Evolutionary conservation across 202 grass and related monocot species (phyloP), one percentile per base, ranked within the genome.

Genomic region (Eragrostis tef): DNA sequence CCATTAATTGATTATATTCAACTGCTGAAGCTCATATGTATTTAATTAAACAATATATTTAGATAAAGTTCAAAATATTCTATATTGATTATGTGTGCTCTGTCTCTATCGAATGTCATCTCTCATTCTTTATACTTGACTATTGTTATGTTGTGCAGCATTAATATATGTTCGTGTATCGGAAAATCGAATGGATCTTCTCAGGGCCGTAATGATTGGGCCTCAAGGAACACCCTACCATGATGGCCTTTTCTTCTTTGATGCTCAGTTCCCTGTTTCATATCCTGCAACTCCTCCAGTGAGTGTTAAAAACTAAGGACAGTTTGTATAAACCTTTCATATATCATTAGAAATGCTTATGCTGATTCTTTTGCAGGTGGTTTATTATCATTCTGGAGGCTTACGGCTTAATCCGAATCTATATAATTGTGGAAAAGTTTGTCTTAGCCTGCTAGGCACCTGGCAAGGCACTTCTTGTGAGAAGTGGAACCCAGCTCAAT

Each of bases 201-300:
- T 93, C 21, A 92, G 92, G 73, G 92, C 94, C 80, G 90, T 79
- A 43, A 93, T 98, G 68, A 76, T 98, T 70, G 94, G 94, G 53
- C 83, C 92, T 54, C 64, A 74, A 67, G 94, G 94, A 75, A 98
- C 94, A 84, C 94, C 94, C 15, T 98, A 94, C 65, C 94, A 98
- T 79, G 87, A 94, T 85, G 94, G 92, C 11, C 90, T 98, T 69
- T 94, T 98, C 79, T 94, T 98, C 88, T 98, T 98, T 78, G 94
- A 98, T 83, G 91, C 89, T 79, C 89, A 94, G 11, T 94, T 98
- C 66, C 68, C 92, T 67, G 14, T 81, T 61, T 81, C 67, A 84
- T 98, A 98, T 71, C 94, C 94, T 62, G 50, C 91, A 82, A 66
- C 3, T 56, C 94, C 92, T 50, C 94, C 94, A 31, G 94, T 98